A percentile compares a stretch with the other conserved stretches of the same genome.
These are phyloP conservation scores for Oryza punctata DNA, from an alignment of 176 grass and related monocot species.

Conservation along the genomic window DNA sequence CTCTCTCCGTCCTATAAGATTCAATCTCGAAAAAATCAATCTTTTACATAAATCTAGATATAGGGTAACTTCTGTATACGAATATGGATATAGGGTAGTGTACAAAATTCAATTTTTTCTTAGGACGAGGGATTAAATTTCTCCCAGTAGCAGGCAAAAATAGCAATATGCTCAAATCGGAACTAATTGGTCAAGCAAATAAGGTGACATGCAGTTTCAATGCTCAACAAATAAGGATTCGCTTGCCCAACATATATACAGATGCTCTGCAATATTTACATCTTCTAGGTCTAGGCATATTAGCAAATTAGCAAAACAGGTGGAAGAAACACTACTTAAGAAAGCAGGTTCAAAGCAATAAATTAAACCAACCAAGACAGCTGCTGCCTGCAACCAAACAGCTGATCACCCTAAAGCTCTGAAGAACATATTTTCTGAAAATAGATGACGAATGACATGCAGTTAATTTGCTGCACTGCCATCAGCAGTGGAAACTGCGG, in stretches of 20 bases:
- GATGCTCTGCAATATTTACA: slow-evolving; percentile 1
- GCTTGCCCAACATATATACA: background rate
- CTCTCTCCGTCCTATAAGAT: no score
- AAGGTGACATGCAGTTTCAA: background rate
- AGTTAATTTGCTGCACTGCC: slow-evolving; percentile 1
- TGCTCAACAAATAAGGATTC: background rate
- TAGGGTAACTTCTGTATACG: no score
- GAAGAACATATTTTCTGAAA: background rate
- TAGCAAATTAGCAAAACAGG: background rate
- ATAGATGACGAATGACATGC: background rate
- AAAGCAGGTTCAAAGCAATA: background rate
- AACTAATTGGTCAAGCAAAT: background rate
- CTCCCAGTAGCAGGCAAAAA: background rate
- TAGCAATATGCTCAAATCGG: background rate
- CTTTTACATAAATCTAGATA: no score
- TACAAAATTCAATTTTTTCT: no score
- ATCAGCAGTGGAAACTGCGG: slow-evolving; percentile 18
- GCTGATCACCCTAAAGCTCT: background rate
- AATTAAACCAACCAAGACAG: background rate
- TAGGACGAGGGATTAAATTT: background rate
- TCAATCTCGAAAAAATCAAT: no score
- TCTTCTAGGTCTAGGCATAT: background rate
- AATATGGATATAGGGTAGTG: no score
- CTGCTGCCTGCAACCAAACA: background rate
- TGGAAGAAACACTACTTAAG: background rate